Conservation (phyloP, 1,284 basidiomycete genomes). For the Cerioporus squamosus region DNA sequence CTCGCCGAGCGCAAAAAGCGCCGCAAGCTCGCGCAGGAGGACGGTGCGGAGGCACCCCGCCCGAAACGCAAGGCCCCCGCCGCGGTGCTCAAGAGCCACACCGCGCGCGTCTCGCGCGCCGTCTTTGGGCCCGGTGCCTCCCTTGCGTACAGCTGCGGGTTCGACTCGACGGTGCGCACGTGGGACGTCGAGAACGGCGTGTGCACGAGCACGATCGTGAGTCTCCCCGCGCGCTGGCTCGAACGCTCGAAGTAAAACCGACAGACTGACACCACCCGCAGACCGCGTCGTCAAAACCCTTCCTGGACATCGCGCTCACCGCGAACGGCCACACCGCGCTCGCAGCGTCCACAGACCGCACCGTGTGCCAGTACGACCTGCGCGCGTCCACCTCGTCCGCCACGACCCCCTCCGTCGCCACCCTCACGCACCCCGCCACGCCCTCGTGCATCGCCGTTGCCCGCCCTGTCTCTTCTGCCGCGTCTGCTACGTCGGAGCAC, state of each 20-base stretch:
- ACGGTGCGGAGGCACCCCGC: conserved; percentile 28
- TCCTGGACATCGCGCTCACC: conserved; percentile 60
- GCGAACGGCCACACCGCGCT: conserved; percentile 49
- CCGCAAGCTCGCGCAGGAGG: conserved; percentile 42
- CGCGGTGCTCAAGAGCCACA: conserved; percentile 75
- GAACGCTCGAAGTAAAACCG: neutral
- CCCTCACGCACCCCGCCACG: conserved; percentile 71
- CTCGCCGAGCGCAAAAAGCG: conserved; percentile 58
- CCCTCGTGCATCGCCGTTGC: conserved; percentile 73
- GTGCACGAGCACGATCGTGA: conserved; percentile 68
- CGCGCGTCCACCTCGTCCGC: conserved; percentile 45
- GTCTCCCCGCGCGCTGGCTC: conserved; percentile 29
- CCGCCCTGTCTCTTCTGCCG: conserved; percentile 25
- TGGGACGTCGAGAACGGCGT: conserved; percentile 78
- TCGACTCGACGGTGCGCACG: conserved; percentile 74
- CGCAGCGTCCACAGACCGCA: conserved; percentile 71
- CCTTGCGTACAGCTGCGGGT: conserved; percentile 76
- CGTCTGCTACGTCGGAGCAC: conserved; percentile 40
- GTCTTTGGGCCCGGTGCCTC: conserved; percentile 45
- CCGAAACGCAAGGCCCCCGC: conserved; percentile 64
- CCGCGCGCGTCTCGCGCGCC: conserved; percentile 70
- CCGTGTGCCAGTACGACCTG: conserved; percentile 69
- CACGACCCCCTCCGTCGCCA: conserved; percentile 49
- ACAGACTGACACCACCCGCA: conserved; percentile 33
- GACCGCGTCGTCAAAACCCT: conserved; percentile 72